These are phyloP conservation scores for Alternaria ethzedia DNA, from an alignment of 2,329 filamentous ascomycete species.

Conservation along the genomic window DNA sequence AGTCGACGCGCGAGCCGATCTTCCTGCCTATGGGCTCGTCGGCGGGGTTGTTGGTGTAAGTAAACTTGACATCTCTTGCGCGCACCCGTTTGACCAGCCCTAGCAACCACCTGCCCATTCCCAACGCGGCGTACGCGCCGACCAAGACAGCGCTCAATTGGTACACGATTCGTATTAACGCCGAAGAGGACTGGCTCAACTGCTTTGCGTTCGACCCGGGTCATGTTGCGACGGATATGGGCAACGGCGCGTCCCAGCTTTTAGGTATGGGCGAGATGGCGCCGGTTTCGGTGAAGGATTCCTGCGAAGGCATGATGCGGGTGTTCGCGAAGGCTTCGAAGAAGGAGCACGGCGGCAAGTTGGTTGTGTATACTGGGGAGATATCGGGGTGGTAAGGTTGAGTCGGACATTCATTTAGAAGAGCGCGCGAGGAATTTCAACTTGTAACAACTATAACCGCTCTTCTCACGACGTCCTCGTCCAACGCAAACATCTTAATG, in stretches of 20 bases:
- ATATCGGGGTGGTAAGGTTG: not conserved
- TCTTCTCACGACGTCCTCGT: not conserved
- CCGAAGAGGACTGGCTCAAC: constrained; percentile 9
- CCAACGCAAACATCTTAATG: fast-evolving
- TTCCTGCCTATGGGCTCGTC: constrained; percentile 17
- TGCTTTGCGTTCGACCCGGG: constrained; percentile 11
- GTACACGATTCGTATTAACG: constrained; percentile 6
- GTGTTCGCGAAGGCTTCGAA: not conserved
- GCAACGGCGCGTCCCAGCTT: constrained; percentile 4
- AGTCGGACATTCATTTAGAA: too few species aligned
- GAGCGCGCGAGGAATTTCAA: not conserved
- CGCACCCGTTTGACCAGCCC: not conserved
- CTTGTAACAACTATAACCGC: not conserved
- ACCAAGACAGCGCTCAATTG: constrained; percentile 13
- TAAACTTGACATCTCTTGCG: not conserved
- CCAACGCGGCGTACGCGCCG: constrained; percentile 14
- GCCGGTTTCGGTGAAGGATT: constrained; percentile 2
- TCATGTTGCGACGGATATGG: constrained; percentile 14
- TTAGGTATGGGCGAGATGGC: constrained; percentile 4
- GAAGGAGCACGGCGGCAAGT: constrained; percentile 3
- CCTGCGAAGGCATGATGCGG: constrained; percentile 11
- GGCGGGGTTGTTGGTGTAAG: constrained; percentile 9
- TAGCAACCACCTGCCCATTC: constrained; percentile 10
- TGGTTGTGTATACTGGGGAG: not conserved
- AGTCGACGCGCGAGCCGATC: constrained; percentile 8